These are phyloP conservation scores for Dothistroma septosporum DNA, from an alignment of 2,329 filamentous ascomycete species.

Conservation along the genomic window DNA sequence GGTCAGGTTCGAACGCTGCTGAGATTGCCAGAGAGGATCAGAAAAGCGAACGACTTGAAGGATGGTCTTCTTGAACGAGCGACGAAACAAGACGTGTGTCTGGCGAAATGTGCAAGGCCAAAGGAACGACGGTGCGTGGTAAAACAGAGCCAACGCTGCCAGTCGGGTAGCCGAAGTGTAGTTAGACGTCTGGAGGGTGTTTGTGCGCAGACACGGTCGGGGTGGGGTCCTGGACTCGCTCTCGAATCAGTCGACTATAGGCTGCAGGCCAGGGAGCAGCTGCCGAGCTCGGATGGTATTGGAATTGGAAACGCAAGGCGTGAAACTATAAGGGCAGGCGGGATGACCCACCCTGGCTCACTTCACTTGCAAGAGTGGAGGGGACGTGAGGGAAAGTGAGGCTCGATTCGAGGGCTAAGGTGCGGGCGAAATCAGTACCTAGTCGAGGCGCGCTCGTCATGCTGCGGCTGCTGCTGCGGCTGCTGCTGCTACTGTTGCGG, in stretches of 20 bases:
- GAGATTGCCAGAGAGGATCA: neutral
- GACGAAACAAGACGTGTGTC: slow-evolving; percentile 21
- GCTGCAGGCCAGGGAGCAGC: slow-evolving; percentile 21
- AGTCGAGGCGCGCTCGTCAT: slow-evolving; percentile 2
- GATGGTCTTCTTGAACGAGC: slow-evolving; percentile 20
- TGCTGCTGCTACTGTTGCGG: no score
- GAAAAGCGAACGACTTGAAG: slow-evolving; percentile 20
- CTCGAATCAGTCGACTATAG: slow-evolving; percentile 11
- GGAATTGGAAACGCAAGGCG: slow-evolving; percentile 30
- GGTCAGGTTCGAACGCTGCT: slow-evolving; percentile 1
- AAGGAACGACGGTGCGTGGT: slow-evolving; percentile 20
- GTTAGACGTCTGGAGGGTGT: slow-evolving; percentile 12
- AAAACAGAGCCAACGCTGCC: slow-evolving; percentile 19
- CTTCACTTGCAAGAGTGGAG: slow-evolving; percentile 5
- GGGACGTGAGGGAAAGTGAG: slow-evolving; percentile 18
- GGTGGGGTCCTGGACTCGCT: slow-evolving; percentile 14
- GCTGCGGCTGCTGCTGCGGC: no score
- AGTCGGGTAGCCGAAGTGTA: slow-evolving; percentile 22
- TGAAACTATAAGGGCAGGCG: slow-evolving; percentile 22
- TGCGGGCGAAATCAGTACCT: neutral
- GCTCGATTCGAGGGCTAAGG: slow-evolving; percentile 11
- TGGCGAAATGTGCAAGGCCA: slow-evolving; percentile 17
- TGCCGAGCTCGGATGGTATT: slow-evolving; percentile 19
- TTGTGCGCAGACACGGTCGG: slow-evolving; percentile 18
- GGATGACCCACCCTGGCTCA: slow-evolving; percentile 16